phyloP scores from a whole-genome alignment of 2,329 filamentous ascomycete species.

The Bipolaris gigantea region DNA sequence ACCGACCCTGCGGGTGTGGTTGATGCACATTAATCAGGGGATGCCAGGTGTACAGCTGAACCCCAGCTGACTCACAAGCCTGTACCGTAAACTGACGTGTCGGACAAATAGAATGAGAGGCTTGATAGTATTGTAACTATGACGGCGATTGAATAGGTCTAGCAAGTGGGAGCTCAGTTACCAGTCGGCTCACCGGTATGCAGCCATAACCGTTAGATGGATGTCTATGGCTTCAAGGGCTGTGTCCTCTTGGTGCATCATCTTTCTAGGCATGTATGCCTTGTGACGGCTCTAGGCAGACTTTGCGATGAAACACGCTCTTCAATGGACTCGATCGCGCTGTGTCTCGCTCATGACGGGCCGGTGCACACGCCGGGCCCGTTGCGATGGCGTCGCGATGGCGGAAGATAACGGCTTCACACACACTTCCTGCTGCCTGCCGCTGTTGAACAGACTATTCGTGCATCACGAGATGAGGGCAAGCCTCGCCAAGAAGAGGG shows the following conservation, averaged over 20 bases:
- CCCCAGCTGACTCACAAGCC: conserved; percentile 34
- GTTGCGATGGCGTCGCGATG: conserved; percentile 8
- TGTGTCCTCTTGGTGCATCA: conserved; percentile 29
- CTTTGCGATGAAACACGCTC: conserved; percentile 21
- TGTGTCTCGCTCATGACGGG: background rate
- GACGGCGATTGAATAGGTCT: conserved; percentile 12
- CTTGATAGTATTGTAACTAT: conserved; percentile 11
- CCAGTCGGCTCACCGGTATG: conserved; percentile 33
- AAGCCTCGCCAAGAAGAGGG: conserved; percentile 33
- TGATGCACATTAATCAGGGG: conserved; percentile 27
- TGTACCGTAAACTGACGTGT: conserved; percentile 23
- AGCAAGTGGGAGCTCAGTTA: conserved; percentile 19
- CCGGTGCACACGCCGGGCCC: background rate
- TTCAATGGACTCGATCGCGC: background rate
- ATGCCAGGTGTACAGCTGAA: conserved; percentile 31
- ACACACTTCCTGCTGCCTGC: conserved; percentile 13
- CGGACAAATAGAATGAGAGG: conserved; percentile 23
- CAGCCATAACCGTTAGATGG: conserved; percentile 18
- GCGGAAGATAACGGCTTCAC: conserved; percentile 23
- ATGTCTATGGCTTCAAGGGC: conserved; percentile 21
- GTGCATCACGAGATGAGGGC: conserved; percentile 25
- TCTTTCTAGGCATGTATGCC: conserved; percentile 22
- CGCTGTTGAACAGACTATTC: conserved; percentile 32
- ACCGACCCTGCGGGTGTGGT: conserved; percentile 24
- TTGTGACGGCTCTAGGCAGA: conserved; percentile 25